These are phyloP conservation scores for Neolentinus lepideus DNA, from an alignment of 1,284 basidiomycete genomes.

Conservation along the genomic window DNA sequence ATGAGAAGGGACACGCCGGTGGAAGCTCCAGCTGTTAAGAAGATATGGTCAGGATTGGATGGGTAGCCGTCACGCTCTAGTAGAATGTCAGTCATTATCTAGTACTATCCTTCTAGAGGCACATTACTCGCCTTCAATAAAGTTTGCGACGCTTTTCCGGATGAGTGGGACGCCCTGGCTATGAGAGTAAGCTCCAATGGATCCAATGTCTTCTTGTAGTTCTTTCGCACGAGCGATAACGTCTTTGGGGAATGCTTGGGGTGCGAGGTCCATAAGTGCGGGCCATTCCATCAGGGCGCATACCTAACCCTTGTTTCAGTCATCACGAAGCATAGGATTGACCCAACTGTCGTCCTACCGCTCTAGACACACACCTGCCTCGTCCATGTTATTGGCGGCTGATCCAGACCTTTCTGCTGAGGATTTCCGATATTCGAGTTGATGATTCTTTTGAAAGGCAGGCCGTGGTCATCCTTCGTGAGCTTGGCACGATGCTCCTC, in stretches of 20 bases:
- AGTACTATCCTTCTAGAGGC: neutral
- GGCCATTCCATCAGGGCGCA: constrained; percentile 93
- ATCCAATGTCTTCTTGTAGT: constrained; percentile 84
- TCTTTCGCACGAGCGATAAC: constrained; percentile 80
- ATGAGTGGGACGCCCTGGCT: constrained; percentile 91
- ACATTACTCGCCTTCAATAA: constrained; percentile 64
- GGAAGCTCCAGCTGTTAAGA: constrained; percentile 91
- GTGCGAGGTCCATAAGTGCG: constrained; percentile 72
- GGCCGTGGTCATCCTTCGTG: constrained; percentile 43
- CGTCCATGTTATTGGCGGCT: constrained; percentile 89
- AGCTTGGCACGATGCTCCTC: constrained; percentile 76
- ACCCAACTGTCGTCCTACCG: too few relatives aligned
- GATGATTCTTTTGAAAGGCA: constrained; percentile 89
- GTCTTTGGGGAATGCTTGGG: constrained; percentile 80
- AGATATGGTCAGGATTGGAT: constrained; percentile 82
- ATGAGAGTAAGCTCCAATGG: constrained; percentile 93
- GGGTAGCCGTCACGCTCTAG: constrained; percentile 86
- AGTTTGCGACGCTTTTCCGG: constrained; percentile 84
- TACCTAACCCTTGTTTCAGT: too few relatives aligned
- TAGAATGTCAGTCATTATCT: neutral
- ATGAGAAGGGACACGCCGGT: constrained; percentile 88
- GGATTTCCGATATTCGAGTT: constrained; percentile 98
- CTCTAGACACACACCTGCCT: constrained; percentile 84
- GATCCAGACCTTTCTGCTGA: constrained; percentile 92
- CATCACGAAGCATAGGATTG: too few relatives aligned